Base-by-base conservation (phyloP, 2,329 filamentous ascomycete genomes). In the Colletotrichum noveboracense region DNA sequence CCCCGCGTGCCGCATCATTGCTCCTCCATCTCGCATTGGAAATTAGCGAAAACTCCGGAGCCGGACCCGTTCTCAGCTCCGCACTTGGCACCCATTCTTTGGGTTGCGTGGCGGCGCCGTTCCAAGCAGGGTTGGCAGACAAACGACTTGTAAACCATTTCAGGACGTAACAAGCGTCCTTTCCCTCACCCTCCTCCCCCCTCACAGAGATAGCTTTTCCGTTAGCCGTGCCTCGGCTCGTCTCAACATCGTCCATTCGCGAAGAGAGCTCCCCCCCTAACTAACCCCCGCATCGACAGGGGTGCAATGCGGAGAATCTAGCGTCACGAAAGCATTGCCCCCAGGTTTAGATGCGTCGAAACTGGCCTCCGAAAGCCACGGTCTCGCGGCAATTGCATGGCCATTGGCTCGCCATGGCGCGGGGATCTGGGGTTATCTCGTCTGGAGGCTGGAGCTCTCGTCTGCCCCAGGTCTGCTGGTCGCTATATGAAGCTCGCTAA, bases 231-330 rank as follows among this genome's bases (percentile, higher is more conserved):
- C 67, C 67, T 70, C 67, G 67, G 67, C 67, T 70, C 28, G 21
- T 62, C 67, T 13, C 48, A 26, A 61, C 65, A 38, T 52, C 43
- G 21, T n/a, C 60, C 56, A 75, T 56, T 55, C 68, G 66, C 24
- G 30, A 66, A 38, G 24, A 26, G 30, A 32, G 60, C 67, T 71
- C 34, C 55, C 28, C 66, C 43, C 56, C 30, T 55, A 62, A 48
- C 58, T 30, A 21, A 48, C 56, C 74, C 73, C 70, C 74, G 70
- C 74, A 74, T 66, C 48, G 65, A 76, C 74, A 74, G 74, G 74
- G 74, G 24, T 76, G 12, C 7, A 32, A 26, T 74, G 74, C 64
- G 70, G 70, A 74, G 70, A 52, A 74, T 60, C 56, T 64, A 65
- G 58, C 58, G 65, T 73, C 74, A 74, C 65, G 64, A 74, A 68